Evolutionary conservation across 192 early-diverging fungal species (phyloP), one percentile per base, ranked within the genome.

Genomic region (Mortierella alpina): DNA sequence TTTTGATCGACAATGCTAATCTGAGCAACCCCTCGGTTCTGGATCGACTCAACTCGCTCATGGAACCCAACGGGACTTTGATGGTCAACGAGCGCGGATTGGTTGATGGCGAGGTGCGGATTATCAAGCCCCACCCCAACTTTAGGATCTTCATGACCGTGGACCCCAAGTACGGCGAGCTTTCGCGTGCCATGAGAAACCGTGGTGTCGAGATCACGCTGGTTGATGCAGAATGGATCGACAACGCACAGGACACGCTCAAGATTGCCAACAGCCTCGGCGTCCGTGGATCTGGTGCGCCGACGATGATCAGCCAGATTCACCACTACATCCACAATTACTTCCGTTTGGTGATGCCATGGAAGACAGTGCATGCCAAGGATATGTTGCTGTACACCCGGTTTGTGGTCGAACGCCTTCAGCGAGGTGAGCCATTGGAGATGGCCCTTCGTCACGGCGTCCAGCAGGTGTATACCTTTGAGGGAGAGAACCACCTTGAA

Each of bases 71-170:
- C 69, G 96, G 97, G 44, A 87, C 90, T 3, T 82, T 99, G 31
- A 90, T 94, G 73, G 90, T 99, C 2, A 98, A 93, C 72, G 98
- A 99, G 73, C 87, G 94, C 11, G 95, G 96, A n/a, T 70, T 95
- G 59, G 89, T 95, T 11, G 92, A 96, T 68, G 93, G 94, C 14
- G 86, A 91, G 65, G 87, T 95, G 18, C 90, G 89, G 55, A 87
- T 94, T 8, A 90, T 98, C 51, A 76, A 84, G 18, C 96, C 96
- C 11, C 97, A 97, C 67, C 88, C 88, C 18, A 91, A 95, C 70
- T 99, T 99, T 86, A 87, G 98, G 40, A 92, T 99, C 59, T 95
- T 99, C 75, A 95, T 99, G 95, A 94, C 95, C 0, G 91, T 97
- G 44, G 95, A 99, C 78, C 96, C 97, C 14, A 86, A 88, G 51